Evolutionary conservation across 768 basidiomycete genomes (phyloP), one percentile per base, ranked within the genome.

Genomic region (Mycena polygramma): DNA sequence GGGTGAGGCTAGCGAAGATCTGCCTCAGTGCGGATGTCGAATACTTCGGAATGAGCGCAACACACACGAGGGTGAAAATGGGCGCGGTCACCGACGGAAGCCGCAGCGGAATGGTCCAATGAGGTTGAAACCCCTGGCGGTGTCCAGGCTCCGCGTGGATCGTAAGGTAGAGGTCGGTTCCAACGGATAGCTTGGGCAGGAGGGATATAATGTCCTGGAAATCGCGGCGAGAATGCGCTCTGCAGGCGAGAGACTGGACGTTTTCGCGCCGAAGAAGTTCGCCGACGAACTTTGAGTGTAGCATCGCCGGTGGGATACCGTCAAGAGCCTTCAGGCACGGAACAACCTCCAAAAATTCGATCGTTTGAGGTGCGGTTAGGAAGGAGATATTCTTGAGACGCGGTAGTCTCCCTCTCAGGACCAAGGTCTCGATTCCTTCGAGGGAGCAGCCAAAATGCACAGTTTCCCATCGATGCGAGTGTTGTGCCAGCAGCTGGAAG

Each of bases 281-380:
- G 4, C 19, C 43, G 17, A 52, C 4, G 17, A 14, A 14, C 37
- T 53, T 17, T 4, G 59, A 37, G 43, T 14, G 8, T 5, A 55
- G 30, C 30, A 45, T 0, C 4, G 37, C 57, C 7, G 8, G 19
- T 22, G 15, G 15, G 41, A 41, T 41, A 41, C 41, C 41, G 11
- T 41, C 11, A 5, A 59, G 49, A 51, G 11, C 19, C 7, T 49
- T 20, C 53, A 68, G 22, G 22, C 30, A 35, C 10, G 66, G 59
- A 11, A 57, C 59, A 49, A 35, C n/a, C 20, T 6, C 66, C 19
- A 68, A 26, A n/a, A 61, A 59, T 17, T 60, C 53, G n/a, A 54
- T 37, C 37, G 22, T 19, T 26, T 58, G 4, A n/a, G 11, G 39
- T 26, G 54, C 6, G 30, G 37, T 4, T 4, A 54, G 20, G 20